These are phyloP conservation scores for Candida takata DNA, from an alignment of 805 yeast genomes.

Conservation along the genomic window DNA sequence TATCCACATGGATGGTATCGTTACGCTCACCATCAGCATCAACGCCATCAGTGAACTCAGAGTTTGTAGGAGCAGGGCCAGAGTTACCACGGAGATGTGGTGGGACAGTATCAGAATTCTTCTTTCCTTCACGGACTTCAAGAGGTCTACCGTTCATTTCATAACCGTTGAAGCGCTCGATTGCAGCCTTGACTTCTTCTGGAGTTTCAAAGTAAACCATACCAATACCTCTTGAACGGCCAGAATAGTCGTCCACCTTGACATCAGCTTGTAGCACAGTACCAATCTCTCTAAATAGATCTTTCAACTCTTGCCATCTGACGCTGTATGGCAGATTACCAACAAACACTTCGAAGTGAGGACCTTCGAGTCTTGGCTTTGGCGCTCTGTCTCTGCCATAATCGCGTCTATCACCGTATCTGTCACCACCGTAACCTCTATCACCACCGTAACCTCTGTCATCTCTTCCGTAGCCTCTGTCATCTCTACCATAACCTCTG, in stretches of 20 bases:
- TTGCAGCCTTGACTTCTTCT: conserved; percentile 68
- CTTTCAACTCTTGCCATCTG: conserved; percentile 81
- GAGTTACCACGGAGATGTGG: conserved; percentile 1
- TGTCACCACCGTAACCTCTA: conserved; percentile 2
- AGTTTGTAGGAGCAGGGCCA: conserved; percentile 8
- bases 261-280: conserved; percentile 79
- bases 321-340: conserved; percentile 79
- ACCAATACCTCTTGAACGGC: conserved; percentile 83
- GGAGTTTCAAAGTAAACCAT: conserved; percentile 61
- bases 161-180: conserved; percentile 59
- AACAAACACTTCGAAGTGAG: conserved; percentile 53
- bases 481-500: conserved; percentile 10
- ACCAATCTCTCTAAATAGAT: conserved; percentile 73
- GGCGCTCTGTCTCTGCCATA: conserved; percentile 15
- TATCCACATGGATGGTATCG: conserved; percentile 57
- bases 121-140: conserved; percentile 73
- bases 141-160: conserved; percentile 69
- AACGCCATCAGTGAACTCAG: conserved; percentile 63
- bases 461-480: conserved; percentile 9
- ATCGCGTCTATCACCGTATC: conserved; percentile 11
- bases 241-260: conserved; percentile 46
- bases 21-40: conserved; percentile 54
- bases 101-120: conserved; percentile 11
- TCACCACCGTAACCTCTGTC: conserved; percentile 1
- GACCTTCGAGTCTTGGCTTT: conserved; percentile 15